Base-by-base conservation (phyloP, 1,284 basidiomycete genomes). In the Moniliella sp. region DNA sequence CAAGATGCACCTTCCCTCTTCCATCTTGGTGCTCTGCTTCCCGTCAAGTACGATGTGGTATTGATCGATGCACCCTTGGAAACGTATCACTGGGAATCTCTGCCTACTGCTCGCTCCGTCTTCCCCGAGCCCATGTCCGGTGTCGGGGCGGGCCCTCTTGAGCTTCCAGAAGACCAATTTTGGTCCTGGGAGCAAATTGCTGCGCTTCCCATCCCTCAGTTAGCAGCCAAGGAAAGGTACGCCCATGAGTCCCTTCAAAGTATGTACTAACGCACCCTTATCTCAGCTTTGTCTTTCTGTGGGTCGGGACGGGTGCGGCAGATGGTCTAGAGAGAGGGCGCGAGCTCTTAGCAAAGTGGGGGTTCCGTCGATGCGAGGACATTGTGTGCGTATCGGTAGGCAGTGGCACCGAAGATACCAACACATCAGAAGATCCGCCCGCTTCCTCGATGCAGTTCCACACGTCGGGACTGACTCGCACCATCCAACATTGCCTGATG, bases 381-480 rank as follows among this genome's bases (percentile, higher is more conserved):
- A 82, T 97, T 13, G 78, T 88, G 3, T 94, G 86, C 83, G 75
- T 91, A 35, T 84, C 81, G 64, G 88, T 82, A 18, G 93, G 91
- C 55, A 66, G 62, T 16, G 77, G 75, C 47, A 18, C 25, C 0
- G 35, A 27, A 7, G 21, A 18, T 8, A 5, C 12, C 5, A 15
- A 11, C 4, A 9, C 18, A 11, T 13, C 13, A 12, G 14, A 39
- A 4, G n/a, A 17, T 15, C 11, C 12, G 19, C 11, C 14, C 27
- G 26, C 18, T 32, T 40, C 18, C 33, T 37, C 2, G 25, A 14
- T 30, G 18, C 23, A 11, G 15, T n/a, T n/a, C n/a, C n/a, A n/a
- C n/a, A 38, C 32, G 25, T 45, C 46, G 4, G 47, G 42, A 2
- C 42, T 57, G 8, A 39, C 40, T 4, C 35, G 42, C 0, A 38